Percentiles rank a stretch among this genome's conserved stretches.
Conservation (phyloP, 1,139 yeast species). For the Kluyveromyces marxianus region DNA sequence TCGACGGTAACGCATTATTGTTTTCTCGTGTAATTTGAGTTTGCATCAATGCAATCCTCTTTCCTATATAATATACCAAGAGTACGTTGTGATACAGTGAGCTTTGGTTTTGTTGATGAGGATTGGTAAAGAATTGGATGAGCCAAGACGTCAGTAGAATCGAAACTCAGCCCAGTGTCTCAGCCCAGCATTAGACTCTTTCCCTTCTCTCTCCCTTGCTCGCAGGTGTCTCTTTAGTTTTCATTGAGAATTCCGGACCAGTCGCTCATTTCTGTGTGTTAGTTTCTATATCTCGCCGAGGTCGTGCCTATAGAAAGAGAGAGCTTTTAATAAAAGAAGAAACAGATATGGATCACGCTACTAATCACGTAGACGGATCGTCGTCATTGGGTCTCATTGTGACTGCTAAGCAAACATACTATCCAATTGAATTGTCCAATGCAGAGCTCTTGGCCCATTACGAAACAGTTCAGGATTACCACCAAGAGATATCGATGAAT, state of each 20-base stretch:
- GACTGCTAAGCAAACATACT: constrained; percentile 35
- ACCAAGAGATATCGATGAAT: constrained; percentile 41
- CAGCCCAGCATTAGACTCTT: no score
- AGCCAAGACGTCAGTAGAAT: no score
- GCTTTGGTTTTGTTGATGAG: no score
- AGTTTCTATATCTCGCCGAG: no score
- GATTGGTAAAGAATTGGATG: no score
- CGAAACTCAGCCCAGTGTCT: no score
- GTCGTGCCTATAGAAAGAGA: neutral
- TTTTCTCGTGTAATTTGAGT: neutral
- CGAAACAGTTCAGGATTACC: constrained; percentile 43
- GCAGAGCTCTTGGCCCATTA: constrained; percentile 45
- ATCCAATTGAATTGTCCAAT: constrained; percentile 44
- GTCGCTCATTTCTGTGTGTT: no score
- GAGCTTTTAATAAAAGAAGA: neutral
- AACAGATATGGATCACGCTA: neutral
- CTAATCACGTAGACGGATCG: neutral
- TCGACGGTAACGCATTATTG: neutral
- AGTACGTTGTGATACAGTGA: neutral
- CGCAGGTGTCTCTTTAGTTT: no score
- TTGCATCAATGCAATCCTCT: neutral
- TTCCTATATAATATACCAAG: constrained; percentile 4
- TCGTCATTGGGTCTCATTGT: constrained; percentile 29
- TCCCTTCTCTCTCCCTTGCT: no score
- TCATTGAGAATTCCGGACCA: no score